Percentiles rank a stretch among this genome's conserved stretches.
Evolutionary conservation across 768 basidiomycete genomes (phyloP).

Genomic region (Neoboletus brunneissimus): DNA sequence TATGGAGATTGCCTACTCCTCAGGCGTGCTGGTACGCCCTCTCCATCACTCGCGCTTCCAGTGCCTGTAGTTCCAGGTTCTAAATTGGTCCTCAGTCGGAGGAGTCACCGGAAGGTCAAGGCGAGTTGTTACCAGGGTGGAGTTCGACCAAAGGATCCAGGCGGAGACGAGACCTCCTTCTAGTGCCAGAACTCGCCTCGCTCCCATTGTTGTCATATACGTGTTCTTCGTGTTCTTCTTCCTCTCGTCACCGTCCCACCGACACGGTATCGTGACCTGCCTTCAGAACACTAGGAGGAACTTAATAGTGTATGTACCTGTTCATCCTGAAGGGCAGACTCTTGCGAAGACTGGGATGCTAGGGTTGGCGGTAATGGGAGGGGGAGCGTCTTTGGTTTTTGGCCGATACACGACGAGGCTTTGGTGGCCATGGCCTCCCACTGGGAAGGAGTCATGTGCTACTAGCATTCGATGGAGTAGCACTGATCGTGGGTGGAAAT

Average conservation of each 20-base stretch:
- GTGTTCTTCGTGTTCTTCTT: slow-evolving; percentile 77
- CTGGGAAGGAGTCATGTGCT: slow-evolving; percentile 82
- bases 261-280: slow-evolving; percentile 78
- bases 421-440: slow-evolving; percentile 61
- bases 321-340: slow-evolving; percentile 77
- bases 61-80: slow-evolving; percentile 57
- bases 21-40: too few species aligned
- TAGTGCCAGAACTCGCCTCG: slow-evolving; percentile 62
- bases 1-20: too few species aligned
- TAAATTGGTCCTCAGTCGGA: slow-evolving; percentile 53
- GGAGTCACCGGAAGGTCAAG: slow-evolving; percentile 72
- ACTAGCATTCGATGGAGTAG: slow-evolving; percentile 64
- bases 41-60: slow-evolving; percentile 55
- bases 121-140: slow-evolving; percentile 38
- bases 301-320: slow-evolving; percentile 99
- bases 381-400: slow-evolving; percentile 57
- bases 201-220: slow-evolving; percentile 63
- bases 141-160: slow-evolving; percentile 11
- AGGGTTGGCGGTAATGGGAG: slow-evolving; percentile 5
- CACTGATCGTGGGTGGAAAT: slow-evolving; percentile 40
- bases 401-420: slow-evolving; percentile 69
- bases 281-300: slow-evolving; percentile 97
- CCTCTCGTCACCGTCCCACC: slow-evolving; percentile 56
- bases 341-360: slow-evolving; percentile 51
- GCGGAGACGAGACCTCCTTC: slow-evolving; percentile 49